Conservation (phyloP, 352 stramenopile species). For the Phytophthora sp. region DNA sequence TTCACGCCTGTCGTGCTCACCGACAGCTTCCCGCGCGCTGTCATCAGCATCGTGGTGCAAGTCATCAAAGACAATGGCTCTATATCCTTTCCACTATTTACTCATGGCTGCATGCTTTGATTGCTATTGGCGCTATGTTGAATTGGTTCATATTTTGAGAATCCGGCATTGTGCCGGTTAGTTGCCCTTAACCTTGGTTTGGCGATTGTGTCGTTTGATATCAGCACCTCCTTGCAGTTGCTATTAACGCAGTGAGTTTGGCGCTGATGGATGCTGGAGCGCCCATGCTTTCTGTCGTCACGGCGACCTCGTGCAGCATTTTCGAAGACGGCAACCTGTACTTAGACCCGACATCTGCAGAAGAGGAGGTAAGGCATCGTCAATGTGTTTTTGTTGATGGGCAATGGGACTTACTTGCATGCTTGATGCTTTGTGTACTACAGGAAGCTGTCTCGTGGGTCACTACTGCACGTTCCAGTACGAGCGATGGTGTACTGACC, state of each 20-base stretch:
- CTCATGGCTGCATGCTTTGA: slow-evolving; percentile 23
- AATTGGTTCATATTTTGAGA: slow-evolving; percentile 3
- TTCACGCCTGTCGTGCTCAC: slow-evolving; percentile 74
- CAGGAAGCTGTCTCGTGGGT: slow-evolving; percentile 68
- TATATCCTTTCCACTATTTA: slow-evolving; percentile 51
- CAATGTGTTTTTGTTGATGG: not conserved
- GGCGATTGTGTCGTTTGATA: slow-evolving; percentile 22
- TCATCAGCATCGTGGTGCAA: slow-evolving; percentile 89
- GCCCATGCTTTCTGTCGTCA: slow-evolving; percentile 76
- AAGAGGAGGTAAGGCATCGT: slow-evolving; percentile 68
- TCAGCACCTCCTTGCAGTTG: slow-evolving; percentile 69
- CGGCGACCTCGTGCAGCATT: slow-evolving; percentile 71
- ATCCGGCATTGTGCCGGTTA: not conserved
- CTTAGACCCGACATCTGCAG: slow-evolving; percentile 65
- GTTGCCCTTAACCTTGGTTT: slow-evolving; percentile 50
- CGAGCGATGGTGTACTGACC: slow-evolving; percentile 74
- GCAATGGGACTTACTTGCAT: not conserved
- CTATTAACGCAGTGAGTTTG: slow-evolving; percentile 81
- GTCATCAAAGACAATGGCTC: slow-evolving; percentile 86
- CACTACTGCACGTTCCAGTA: slow-evolving; percentile 67
- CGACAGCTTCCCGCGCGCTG: slow-evolving; percentile 77
- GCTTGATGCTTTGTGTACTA: slow-evolving; percentile 3
- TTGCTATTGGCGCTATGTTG: slow-evolving; percentile 14
- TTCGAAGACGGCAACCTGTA: slow-evolving; percentile 68
- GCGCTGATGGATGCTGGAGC: slow-evolving; percentile 83